These are phyloP conservation scores for Biscutella laevigata DNA, from an alignment of 441 rosid species.

Conservation along the genomic window DNA sequence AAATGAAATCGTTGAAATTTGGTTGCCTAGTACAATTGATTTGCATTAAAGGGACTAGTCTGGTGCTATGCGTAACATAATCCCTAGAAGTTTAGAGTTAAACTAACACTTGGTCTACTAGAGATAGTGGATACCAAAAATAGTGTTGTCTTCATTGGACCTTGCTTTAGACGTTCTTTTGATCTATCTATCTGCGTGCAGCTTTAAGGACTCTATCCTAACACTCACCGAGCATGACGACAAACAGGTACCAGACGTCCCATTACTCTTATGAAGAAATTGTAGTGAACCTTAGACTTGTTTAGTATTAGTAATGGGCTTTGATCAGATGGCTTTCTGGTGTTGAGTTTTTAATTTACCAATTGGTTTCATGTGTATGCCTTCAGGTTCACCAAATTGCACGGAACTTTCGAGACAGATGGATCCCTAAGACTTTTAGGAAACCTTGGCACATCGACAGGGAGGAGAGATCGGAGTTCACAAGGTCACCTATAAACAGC, in stretches of 20 bases:
- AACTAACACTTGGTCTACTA: not conserved
- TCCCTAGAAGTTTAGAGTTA: not conserved
- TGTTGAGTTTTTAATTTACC: not conserved
- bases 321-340: slow-evolving; percentile 2
- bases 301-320: not conserved
- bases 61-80: not conserved
- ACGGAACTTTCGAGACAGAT: slow-evolving; percentile 73
- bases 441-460: slow-evolving; percentile 47
- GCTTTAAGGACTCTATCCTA: slow-evolving; percentile 78
- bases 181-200: slow-evolving; percentile 34
- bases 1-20: not conserved
- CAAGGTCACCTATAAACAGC: slow-evolving; percentile 33
- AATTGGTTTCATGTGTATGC: not conserved
- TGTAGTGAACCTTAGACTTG: slow-evolving; percentile 11
- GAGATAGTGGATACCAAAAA: not conserved
- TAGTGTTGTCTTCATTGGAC: not conserved
- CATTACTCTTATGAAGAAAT: not conserved
- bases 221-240: slow-evolving; percentile 90
- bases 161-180: slow-evolving; percentile 2
- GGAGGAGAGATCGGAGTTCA: slow-evolving; percentile 47
- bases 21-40: not conserved
- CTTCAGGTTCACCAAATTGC: slow-evolving; percentile 93
- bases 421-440: slow-evolving; percentile 65
- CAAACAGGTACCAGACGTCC: slow-evolving; percentile 48
- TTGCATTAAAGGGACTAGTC: not conserved